Evolutionary conservation across 331 rosid species (phyloP), one percentile per base, ranked within the genome.

Genomic region (Pyrus hybrid): DNA sequence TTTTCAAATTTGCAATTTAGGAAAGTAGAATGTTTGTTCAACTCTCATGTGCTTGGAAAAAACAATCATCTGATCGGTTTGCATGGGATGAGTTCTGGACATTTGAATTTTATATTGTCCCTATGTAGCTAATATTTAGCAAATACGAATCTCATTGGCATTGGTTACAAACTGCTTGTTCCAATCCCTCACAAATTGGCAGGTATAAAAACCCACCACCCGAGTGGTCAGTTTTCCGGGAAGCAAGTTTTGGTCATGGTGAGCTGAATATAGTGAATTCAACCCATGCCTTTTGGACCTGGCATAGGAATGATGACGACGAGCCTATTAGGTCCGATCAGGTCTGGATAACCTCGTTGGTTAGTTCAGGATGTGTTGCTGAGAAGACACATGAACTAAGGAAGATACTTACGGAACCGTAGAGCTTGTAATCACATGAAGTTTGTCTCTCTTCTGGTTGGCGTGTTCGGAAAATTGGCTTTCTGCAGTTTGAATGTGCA

Each of bases 271-370:
- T 93, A 53, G 89, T 82, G 64, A 93, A 93, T 78, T 81, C 97
- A 5, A 81, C 96, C 22, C 97, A 89, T 80, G 90, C 96, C 45
- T 85, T 89, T 58, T 93, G 98, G 98, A 89, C 89, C 82, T 93
- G 98, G 97, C 98, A 93, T 84, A 85, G 98, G 81, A 93, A 93
- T 68, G 98, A 93, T 16, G 91, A 93, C 1, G 98, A 93, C 2
- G 96, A 93, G 80, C 92, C 97, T 0, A 93, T 93, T 23, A 88
- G 82, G 79, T 91, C 98, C n/a, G 98, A 93, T 85, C 85, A 93
- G 71, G 74, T 85, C 49, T 93, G 98, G 98, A 85, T 93, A 61
- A 91, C 88, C 79, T 91, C 98, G 23, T 80, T 93, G 83, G 84
- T 72, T 20, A 77, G 77, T 77, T 85, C 92, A 28, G 91, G 86